These are phyloP conservation scores for Hansfordia pulvinata DNA, from an alignment of 2,329 filamentous ascomycete genomes.

Conservation along the genomic window DNA sequence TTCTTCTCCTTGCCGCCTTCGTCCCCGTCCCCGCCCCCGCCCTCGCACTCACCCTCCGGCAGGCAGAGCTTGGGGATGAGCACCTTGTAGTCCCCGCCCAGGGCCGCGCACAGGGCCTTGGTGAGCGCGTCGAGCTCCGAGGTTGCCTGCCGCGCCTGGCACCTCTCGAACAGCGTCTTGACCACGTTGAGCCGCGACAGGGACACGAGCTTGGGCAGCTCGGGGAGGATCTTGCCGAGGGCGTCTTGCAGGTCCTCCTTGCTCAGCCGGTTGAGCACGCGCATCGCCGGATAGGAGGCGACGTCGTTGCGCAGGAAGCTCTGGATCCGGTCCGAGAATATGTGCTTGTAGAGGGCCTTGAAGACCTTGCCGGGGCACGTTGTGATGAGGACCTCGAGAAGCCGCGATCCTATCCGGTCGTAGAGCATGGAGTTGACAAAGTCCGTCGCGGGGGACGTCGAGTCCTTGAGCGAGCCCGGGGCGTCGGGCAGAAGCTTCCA, in stretches of 20 bases:
- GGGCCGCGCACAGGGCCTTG: slow-evolving; percentile 31
- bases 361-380: slow-evolving; percentile 78
- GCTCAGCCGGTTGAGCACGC: slow-evolving; percentile 68
- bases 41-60: slow-evolving; percentile 17
- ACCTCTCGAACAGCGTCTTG: slow-evolving; percentile 72
- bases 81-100: slow-evolving; percentile 30
- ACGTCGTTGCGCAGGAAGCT: slow-evolving; percentile 80
- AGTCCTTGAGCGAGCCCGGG: slow-evolving; percentile 54
- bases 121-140: slow-evolving; percentile 34
- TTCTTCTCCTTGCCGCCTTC: slow-evolving; percentile 17
- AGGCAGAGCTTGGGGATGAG: slow-evolving; percentile 36
- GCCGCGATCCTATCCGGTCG: slow-evolving; percentile 76
- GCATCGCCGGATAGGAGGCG: slow-evolving; percentile 75
- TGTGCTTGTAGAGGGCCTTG: slow-evolving; percentile 70
- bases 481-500: slow-evolving; percentile 68
- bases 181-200: slow-evolving; percentile 68
- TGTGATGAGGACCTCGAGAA: slow-evolving; percentile 76
- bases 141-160: slow-evolving; percentile 50
- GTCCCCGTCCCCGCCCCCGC: slow-evolving; percentile 9
- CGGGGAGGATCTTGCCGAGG: slow-evolving; percentile 56
- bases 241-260: slow-evolving; percentile 73
- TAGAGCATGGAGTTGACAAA: slow-evolving; percentile 85
- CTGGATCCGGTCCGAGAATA: slow-evolving; percentile 68
- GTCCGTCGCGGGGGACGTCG: slow-evolving; percentile 54
- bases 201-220: slow-evolving; percentile 59